Evolutionary conservation across 2,329 filamentous ascomycete genomes (phyloP), one percentile per base, ranked within the genome.

Genomic region (Clarireedia hainanense): DNA sequence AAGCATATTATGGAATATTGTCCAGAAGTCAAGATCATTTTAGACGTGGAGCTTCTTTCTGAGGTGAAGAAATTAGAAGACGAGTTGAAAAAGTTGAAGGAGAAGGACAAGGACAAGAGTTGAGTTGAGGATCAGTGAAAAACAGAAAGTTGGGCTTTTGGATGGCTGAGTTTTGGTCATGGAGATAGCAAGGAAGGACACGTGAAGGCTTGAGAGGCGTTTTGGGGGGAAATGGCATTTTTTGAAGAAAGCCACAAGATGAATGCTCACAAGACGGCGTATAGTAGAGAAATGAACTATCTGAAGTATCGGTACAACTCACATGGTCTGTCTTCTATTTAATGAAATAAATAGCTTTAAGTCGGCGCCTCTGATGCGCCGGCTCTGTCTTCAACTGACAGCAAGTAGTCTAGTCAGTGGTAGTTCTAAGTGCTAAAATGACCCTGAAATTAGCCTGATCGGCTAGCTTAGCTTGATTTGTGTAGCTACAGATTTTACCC

Each of bases 21-120:
- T 57, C 78, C 78, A 3, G 78, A 81, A 64, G 71, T 81, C 27
- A 80, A 80, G 70, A 77, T 80, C 71, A 77, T 75, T 30, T 65
- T 80, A 45, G 68, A 69, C 45, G 80, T 80, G 77, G 76, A 80
- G 57, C 15, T 55, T 46, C 27, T 36, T 14, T 47, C 24, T n/a
- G 48, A 56, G 20, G 17, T 20, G 26, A 43, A 30, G 30, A 56
- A 30, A 34, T 15, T 55, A 23, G 17, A 26, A 14, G 39, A 50
- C 6, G 52, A 55, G 20, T 12, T 55, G 4, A 37, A 49, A n/a
- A 26, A n/a, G 26, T 26, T 55, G 4, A 55, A 43, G 37, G 37
- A n/a, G 2, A 50, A 30, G 12, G 36, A 5, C 7, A 24, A 20
- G 20, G 20, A 20, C 20, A 24, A 45, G 20, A 20, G 23, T 26